These are phyloP conservation scores for Calonectria honghensis DNA, from an alignment of 2,329 filamentous ascomycete genomes.

Conservation along the genomic window DNA sequence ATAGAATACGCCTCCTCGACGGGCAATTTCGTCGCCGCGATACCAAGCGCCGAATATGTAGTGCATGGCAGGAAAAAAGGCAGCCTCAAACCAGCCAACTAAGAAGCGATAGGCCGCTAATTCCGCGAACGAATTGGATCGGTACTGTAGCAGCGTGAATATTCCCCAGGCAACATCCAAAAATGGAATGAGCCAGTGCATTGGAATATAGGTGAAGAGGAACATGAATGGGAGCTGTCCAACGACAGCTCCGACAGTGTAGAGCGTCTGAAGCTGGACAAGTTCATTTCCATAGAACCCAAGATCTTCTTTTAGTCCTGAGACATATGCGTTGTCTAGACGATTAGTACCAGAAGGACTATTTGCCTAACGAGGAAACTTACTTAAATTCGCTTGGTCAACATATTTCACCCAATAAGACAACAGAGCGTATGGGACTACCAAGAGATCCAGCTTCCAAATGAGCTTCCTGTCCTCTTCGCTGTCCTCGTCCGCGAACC, in stretches of 20 bases:
- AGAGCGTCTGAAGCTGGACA: conserved; percentile 72
- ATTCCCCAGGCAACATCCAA: conserved; percentile 73
- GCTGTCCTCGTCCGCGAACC: conserved; percentile 34
- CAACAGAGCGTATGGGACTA: conserved; percentile 34
- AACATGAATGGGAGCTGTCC: conserved; percentile 71
- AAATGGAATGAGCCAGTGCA: conserved; percentile 70
- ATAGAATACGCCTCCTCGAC: conserved; percentile 70
- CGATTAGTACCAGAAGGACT: background rate
- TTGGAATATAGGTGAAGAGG: conserved; percentile 66
- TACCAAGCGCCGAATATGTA: conserved; percentile 62
- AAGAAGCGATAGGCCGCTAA: conserved; percentile 72
- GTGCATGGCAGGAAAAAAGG: conserved; percentile 42
- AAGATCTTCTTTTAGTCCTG: conserved; percentile 71
- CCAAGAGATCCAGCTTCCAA: conserved; percentile 35
- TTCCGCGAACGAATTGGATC: conserved; percentile 68
- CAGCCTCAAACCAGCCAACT: conserved; percentile 70
- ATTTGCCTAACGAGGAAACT: background rate
- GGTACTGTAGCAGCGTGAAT: conserved; percentile 73
- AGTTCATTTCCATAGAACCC: conserved; percentile 71
- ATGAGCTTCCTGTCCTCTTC: conserved; percentile 31
- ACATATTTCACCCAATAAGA: conserved; percentile 40
- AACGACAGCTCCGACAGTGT: conserved; percentile 65
- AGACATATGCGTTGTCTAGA: conserved; percentile 73
- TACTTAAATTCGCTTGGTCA: conserved; percentile 37
- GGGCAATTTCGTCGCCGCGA: conserved; percentile 66